A percentile compares a stretch with the other conserved stretches of the same genome.
phyloP scores from a whole-genome alignment of 768 basidiomycete species.

The Stropharia rugosoannulata region DNA sequence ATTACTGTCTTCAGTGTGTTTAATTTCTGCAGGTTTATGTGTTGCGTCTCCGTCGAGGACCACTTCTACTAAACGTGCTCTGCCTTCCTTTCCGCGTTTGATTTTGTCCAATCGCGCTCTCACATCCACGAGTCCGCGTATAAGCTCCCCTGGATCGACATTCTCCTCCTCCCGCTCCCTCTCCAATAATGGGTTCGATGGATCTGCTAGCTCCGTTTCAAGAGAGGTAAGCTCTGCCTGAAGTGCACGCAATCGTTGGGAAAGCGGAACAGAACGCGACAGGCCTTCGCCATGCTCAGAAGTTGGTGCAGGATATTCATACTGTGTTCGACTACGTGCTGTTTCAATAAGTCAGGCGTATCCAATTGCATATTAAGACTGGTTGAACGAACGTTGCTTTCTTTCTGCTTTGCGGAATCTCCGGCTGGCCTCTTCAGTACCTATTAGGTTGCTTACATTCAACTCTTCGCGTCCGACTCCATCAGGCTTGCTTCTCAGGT shows the following conservation, averaged over 20 bases:
- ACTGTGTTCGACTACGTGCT: slow-evolving; percentile 59
- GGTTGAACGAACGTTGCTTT: slow-evolving; percentile 42
- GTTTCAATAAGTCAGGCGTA: slow-evolving; percentile 3
- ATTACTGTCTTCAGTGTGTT: slow-evolving; percentile 12
- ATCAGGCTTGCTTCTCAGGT: slow-evolving; percentile 37
- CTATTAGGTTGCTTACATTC: slow-evolving; percentile 63
- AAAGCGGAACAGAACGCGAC: slow-evolving; percentile 44
- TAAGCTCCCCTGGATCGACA: slow-evolving; percentile 72
- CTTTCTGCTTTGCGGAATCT: slow-evolving; percentile 74
- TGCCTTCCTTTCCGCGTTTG: slow-evolving; percentile 60
- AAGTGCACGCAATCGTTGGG: slow-evolving; percentile 60
- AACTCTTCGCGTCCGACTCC: slow-evolving; percentile 58
- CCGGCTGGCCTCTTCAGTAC: slow-evolving; percentile 65
- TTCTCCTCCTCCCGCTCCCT: slow-evolving; percentile 59
- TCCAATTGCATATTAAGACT: background rate
- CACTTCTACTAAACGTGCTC: slow-evolving; percentile 60
- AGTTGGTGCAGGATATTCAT: slow-evolving; percentile 67
- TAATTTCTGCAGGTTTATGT: slow-evolving; percentile 14
- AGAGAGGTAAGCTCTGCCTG: slow-evolving; percentile 79
- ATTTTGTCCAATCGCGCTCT: slow-evolving; percentile 68
- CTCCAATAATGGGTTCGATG: slow-evolving; percentile 66
- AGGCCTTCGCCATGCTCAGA: slow-evolving; percentile 33
- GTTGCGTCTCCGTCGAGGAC: slow-evolving; percentile 40
- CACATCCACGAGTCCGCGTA: slow-evolving; percentile 76
- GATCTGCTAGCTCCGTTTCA: slow-evolving; percentile 81